Conservation (phyloP, 2,329 filamentous ascomycete genomes). For the Fusarium sp. region DNA sequence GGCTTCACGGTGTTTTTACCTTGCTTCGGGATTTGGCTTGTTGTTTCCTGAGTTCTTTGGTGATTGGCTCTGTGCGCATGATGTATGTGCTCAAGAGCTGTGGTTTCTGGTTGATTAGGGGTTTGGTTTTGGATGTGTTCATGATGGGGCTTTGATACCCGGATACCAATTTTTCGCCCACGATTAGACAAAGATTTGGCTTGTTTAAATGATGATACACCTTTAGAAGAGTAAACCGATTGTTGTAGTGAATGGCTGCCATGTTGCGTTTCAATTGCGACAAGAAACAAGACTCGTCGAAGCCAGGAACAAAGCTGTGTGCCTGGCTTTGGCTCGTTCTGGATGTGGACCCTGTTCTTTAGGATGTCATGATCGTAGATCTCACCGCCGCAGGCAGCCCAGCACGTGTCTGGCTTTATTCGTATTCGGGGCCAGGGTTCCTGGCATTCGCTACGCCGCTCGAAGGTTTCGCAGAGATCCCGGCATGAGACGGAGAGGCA, state of each 20-base stretch:
- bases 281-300: too few species aligned
- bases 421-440: slow-evolving; percentile 13
- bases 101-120: neutral
- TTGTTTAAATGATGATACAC: neutral
- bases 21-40: slow-evolving; percentile 17
- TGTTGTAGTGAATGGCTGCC: neutral
- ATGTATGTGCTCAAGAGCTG: neutral
- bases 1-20: slow-evolving; percentile 34
- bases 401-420: slow-evolving; percentile 4
- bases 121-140: slow-evolving; percentile 21
- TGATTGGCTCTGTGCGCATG: neutral
- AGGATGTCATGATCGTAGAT: slow-evolving; percentile 16
- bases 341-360: neutral
- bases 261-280: too few species aligned
- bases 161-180: slow-evolving; percentile 31
- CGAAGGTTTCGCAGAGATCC: neutral
- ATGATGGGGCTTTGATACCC: slow-evolving; percentile 40
- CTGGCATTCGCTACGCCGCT: neutral
- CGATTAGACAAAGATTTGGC: slow-evolving; percentile 23
- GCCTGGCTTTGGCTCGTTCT: too few species aligned
- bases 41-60: neutral
- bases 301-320: too few species aligned
- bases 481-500: neutral
- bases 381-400: slow-evolving; percentile 18
- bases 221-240: neutral